Conservation (phyloP, 352 stramenopile genomes). For the Phytophthora capsici region DNA sequence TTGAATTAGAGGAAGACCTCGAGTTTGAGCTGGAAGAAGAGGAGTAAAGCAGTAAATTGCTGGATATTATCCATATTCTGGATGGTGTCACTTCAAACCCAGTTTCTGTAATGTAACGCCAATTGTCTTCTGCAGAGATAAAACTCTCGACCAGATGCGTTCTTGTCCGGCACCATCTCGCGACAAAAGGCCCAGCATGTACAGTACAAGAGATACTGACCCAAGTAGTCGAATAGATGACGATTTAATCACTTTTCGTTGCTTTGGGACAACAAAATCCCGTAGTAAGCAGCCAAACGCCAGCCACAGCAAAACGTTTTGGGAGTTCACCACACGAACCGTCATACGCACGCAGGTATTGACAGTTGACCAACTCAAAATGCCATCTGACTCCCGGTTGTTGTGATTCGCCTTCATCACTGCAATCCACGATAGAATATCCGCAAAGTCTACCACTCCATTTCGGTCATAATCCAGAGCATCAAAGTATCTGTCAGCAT, state of each 20-base stretch:
- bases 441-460: constrained; percentile 73
- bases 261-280: constrained; percentile 44
- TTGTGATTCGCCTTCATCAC: constrained; percentile 77
- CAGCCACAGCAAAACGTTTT: constrained; percentile 39
- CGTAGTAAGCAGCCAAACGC: constrained; percentile 41
- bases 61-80: neutral
- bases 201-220: constrained; percentile 34
- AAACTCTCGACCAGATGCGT: constrained; percentile 8
- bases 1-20: constrained; percentile 66
- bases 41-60: constrained; percentile 14
- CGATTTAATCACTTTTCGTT: constrained; percentile 43
- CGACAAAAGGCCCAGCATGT: constrained; percentile 29
- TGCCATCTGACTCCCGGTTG: constrained; percentile 20
- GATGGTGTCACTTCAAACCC: constrained; percentile 3
- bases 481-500: constrained; percentile 65
- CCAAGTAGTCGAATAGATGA: constrained; percentile 34
- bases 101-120: constrained; percentile 17
- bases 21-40: constrained; percentile 51
- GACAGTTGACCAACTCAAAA: constrained; percentile 25
- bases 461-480: constrained; percentile 81
- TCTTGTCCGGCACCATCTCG: constrained; percentile 12
- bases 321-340: constrained; percentile 19
- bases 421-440: constrained; percentile 79
- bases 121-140: constrained; percentile 6
- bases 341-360: constrained; percentile 18